Conservation (phyloP, 2,329 filamentous ascomycete species). For the Hypoxylon sp. region DNA sequence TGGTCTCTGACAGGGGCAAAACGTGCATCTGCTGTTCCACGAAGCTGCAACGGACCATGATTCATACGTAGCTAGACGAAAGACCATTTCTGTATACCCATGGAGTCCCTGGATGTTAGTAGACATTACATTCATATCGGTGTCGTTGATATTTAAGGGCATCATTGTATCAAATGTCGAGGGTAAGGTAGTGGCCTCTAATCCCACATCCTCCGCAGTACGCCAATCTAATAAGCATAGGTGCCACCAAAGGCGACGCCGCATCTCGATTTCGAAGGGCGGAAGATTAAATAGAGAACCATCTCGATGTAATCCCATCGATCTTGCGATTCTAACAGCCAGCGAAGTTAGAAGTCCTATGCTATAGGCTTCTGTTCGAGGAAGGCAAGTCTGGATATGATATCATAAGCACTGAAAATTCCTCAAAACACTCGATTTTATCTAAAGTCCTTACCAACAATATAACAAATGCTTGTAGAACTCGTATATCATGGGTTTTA, state of each 20-base stretch:
- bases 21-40: neutral
- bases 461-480: constrained; percentile 1
- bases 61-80: neutral
- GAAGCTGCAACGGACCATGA: neutral
- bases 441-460: neutral
- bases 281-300: neutral
- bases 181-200: neutral
- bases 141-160: neutral
- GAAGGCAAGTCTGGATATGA: constrained; percentile 4
- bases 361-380: neutral
- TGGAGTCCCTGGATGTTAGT: neutral
- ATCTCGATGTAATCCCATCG: constrained; percentile 6
- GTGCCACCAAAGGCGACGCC: constrained; percentile 3
- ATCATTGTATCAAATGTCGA: constrained; percentile 1
- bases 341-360: neutral
- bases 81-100: constrained; percentile 2
- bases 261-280: constrained; percentile 3
- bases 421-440: neutral
- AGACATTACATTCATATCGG: neutral
- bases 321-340: neutral
- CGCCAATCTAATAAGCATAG: constrained; percentile 5
- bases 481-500: constrained; percentile 2
- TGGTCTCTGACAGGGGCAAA: neutral
- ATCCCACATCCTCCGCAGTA: constrained; percentile 1
- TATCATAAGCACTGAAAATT: neutral